phyloP scores from a whole-genome alignment of 2,329 filamentous ascomycete species.

The Mycosphaerelloides madeirae region DNA sequence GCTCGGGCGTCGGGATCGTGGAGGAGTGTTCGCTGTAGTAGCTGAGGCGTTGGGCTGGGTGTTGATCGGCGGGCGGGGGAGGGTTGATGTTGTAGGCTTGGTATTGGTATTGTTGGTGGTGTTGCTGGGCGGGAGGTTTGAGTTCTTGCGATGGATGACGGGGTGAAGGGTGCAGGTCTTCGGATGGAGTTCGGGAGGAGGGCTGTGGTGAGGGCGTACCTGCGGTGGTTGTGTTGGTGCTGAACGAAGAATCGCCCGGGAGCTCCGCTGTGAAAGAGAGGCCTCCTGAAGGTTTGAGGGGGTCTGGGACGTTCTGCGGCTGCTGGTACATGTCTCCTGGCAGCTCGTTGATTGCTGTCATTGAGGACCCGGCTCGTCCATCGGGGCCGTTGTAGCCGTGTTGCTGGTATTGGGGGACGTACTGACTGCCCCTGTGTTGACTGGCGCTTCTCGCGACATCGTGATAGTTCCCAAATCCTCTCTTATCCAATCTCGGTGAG shows the following conservation, averaged over 20 bases:
- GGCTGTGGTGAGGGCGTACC: slow-evolving; percentile 15
- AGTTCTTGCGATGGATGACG: slow-evolving; percentile 6
- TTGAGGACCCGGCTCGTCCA: slow-evolving; percentile 10
- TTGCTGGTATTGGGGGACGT: slow-evolving; percentile 26
- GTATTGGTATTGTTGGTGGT: slow-evolving; percentile 9
- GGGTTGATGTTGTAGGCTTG: slow-evolving; percentile 14
- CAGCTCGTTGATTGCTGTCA: slow-evolving; percentile 37
- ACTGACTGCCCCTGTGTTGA: slow-evolving; percentile 14
- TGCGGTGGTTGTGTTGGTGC: neutral
- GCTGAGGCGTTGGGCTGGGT: slow-evolving; percentile 8
- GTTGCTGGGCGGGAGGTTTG: slow-evolving; percentile 3
- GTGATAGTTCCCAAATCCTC: slow-evolving; percentile 29
- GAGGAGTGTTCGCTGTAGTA: slow-evolving; percentile 8
- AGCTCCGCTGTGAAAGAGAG: slow-evolving; percentile 27
- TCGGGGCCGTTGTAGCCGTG: slow-evolving; percentile 24
- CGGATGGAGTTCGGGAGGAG: slow-evolving; percentile 12
- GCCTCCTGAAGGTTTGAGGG: slow-evolving; percentile 17
- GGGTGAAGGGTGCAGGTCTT: slow-evolving; percentile 12
- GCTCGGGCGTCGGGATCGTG: slow-evolving; percentile 7
- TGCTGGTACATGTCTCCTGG: slow-evolving; percentile 38
- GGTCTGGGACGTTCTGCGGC: slow-evolving; percentile 16
- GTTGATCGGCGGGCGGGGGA: neutral
- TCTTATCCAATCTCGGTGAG: slow-evolving; percentile 17
- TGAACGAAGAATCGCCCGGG: slow-evolving; percentile 22
- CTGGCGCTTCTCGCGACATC: slow-evolving; percentile 21